A percentile compares a stretch with the other conserved stretches of the same genome.
Evolutionary conservation across 2,329 filamentous ascomycete species (phyloP).

Genomic region (Trichoderma gracile): DNA sequence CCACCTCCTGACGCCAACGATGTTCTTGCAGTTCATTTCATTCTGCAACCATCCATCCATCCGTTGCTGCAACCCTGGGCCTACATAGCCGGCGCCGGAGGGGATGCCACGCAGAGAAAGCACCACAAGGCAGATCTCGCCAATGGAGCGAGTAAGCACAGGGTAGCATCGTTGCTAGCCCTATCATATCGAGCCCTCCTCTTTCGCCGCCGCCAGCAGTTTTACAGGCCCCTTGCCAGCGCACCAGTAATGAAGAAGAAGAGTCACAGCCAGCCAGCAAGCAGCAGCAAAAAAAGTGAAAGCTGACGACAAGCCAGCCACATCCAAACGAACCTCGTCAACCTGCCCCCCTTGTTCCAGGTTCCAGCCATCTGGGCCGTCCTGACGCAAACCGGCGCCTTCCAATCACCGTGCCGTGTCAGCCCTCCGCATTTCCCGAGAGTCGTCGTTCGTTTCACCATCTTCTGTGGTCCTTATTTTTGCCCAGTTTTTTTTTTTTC

Average conservation of each 20-base stretch:
- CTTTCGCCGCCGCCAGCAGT: neutral
- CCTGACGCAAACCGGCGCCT: slow-evolving; percentile 22
- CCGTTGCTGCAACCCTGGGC: neutral
- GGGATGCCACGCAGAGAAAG: neutral
- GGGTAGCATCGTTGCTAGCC: slow-evolving; percentile 21
- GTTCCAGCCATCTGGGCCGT: slow-evolving; percentile 23
- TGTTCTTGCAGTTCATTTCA: neutral
- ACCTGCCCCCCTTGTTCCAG: neutral
- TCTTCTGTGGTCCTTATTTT: neutral
- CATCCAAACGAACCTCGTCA: too few species aligned
- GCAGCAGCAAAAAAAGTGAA: neutral
- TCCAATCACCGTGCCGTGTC: slow-evolving; percentile 12
- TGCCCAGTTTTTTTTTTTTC: slow-evolving; percentile 2
- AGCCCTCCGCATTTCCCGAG: slow-evolving; percentile 22
- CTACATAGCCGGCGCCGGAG: neutral
- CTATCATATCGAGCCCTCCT: slow-evolving; percentile 5
- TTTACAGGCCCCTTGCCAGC: neutral
- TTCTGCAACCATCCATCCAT: too few species aligned
- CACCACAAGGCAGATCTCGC: slow-evolving; percentile 7
- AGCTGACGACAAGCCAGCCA: neutral
- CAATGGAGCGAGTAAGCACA: slow-evolving; percentile 5
- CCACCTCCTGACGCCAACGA: slow-evolving; percentile 17
- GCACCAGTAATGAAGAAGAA: too few species aligned
- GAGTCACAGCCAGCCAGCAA: neutral
- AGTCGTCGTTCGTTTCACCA: neutral